Evolutionary conservation across 495 filamentous ascomycete genomes (phyloP), one percentile per base, ranked within the genome.

Genomic region (Annulohypoxylon nitens): DNA sequence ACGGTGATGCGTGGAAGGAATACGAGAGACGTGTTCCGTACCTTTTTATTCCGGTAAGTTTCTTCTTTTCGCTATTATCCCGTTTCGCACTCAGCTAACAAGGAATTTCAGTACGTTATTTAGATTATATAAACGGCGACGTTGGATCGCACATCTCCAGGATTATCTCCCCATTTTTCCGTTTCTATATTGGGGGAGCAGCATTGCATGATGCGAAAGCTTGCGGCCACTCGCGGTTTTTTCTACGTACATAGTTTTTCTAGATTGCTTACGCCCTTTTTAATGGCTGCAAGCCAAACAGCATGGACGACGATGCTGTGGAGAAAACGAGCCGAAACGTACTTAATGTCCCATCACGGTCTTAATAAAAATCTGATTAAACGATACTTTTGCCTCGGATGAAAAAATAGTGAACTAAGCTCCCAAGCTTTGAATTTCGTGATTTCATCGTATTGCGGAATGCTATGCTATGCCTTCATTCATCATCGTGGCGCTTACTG

Each of bases 31-130:
- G 85, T 80, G 94, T 97, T 64, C 96, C 96, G 47, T 97, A 95
- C 83, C 84, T 97, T 71, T 98, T 98, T 77, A 97, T 99, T 88
- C 96, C 96, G 75, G 95, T 97, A 81, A 88, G 93, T 91, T 45
- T 51, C 57, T 50, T 4, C 43, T 1, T 1, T 23, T 47, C 6
- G 1, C 11, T n/a, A n/a, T 14, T n/a, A 47, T 20, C 39, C 25
- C 11, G 10, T 26, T 9, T 14, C 16, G 25, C 23, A 18, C 8
- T 16, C 12, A 18, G 9, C 64, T 70, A 16, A 54, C 12, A 68
- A 72, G 5, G 37, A 5, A 50, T 23, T 18, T 0, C 37, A 77
- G 75, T 76, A 74, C 23, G 68, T 77, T 4, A 79, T 77, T 54
- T 79, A 65, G 69, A 25, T 6, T 14, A 5, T 7, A 63, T 20